A percentile compares a stretch with the other conserved stretches of the same genome.
phyloP scores from a whole-genome alignment of 2,329 filamentous ascomycete species.

The Diaporthe australafricana region DNA sequence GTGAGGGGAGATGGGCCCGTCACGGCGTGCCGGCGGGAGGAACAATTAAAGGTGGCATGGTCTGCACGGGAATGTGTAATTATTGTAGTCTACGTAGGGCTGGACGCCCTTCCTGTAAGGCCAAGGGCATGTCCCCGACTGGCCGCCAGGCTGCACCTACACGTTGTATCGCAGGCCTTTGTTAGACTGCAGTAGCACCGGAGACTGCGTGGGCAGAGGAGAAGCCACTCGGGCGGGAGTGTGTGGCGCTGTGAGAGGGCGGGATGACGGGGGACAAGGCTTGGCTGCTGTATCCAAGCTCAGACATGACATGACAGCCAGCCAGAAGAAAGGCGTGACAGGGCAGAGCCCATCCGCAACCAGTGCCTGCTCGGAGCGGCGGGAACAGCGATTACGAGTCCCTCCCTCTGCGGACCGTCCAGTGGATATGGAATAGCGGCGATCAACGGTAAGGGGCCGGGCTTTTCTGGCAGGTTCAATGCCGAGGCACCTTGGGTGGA shows the following conservation, averaged over 20 bases:
- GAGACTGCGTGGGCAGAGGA: slow-evolving; percentile 4
- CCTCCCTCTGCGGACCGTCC: background rate
- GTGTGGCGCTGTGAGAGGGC: slow-evolving; percentile 5
- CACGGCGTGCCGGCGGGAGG: slow-evolving; percentile 1
- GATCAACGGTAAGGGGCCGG: background rate
- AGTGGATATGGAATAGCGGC: slow-evolving; percentile 17
- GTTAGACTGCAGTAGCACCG: background rate
- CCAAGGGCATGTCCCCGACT: background rate
- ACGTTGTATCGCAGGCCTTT: background rate
- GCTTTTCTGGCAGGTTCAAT: background rate
- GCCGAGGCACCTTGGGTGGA: background rate
- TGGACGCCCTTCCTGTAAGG: slow-evolving; percentile 2
- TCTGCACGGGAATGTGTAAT: background rate
- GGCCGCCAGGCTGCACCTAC: background rate
- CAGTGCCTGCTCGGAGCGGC: background rate
- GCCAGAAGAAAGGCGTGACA: no score
- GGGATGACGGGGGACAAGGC: slow-evolving; percentile 18
- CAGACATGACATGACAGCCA: background rate
- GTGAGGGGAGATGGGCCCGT: background rate
- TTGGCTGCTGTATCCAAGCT: slow-evolving; percentile 3
- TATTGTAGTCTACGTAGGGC: background rate
- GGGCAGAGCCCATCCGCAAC: background rate
- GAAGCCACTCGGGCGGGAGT: slow-evolving; percentile 12
- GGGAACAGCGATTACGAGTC: background rate
- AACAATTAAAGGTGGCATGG: background rate